phyloP scores from a whole-genome alignment of 371 early-diverging fungal genomes.

The Actinomortierella ambigua region DNA sequence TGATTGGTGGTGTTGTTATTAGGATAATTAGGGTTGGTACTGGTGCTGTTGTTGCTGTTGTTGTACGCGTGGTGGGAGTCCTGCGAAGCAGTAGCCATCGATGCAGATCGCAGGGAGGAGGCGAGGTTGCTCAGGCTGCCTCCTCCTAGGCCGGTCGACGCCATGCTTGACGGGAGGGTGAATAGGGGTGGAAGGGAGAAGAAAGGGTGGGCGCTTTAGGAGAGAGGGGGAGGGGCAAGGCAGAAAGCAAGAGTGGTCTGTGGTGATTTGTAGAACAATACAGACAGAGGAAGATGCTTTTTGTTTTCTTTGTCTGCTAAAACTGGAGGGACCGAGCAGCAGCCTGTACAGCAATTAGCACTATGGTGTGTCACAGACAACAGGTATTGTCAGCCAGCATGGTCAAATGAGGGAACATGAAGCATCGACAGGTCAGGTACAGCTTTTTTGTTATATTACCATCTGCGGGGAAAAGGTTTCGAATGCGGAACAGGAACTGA shows the following conservation, averaged over 20 bases:
- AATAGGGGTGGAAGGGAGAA: not conserved
- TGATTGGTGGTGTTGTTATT: conserved; percentile 5
- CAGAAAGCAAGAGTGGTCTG: not conserved
- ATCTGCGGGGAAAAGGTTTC: no score
- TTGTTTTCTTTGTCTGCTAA: not conserved
- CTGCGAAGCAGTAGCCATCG: not conserved
- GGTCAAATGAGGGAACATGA: no score
- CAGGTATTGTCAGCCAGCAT: no score
- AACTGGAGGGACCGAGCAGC: no score
- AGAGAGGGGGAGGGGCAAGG: not conserved
- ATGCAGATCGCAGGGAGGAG: conserved; percentile 40
- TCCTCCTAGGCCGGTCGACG: conserved; percentile 30
- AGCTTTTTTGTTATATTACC: no score
- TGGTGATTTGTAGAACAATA: not conserved
- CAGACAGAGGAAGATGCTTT: not conserved
- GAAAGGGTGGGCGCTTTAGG: not conserved
- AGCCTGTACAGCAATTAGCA: no score
- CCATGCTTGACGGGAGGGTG: conserved; percentile 11
- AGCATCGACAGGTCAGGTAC: no score
- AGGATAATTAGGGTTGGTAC: conserved; percentile 8
- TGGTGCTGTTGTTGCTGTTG: conserved; percentile 8
- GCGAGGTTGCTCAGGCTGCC: conserved; percentile 28
- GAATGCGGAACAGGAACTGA: no score
- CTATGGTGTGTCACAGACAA: no score
- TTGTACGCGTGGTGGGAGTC: not conserved